Conservation (phyloP, 768 basidiomycete species). For the Leucocoprinus leucothites region DNA sequence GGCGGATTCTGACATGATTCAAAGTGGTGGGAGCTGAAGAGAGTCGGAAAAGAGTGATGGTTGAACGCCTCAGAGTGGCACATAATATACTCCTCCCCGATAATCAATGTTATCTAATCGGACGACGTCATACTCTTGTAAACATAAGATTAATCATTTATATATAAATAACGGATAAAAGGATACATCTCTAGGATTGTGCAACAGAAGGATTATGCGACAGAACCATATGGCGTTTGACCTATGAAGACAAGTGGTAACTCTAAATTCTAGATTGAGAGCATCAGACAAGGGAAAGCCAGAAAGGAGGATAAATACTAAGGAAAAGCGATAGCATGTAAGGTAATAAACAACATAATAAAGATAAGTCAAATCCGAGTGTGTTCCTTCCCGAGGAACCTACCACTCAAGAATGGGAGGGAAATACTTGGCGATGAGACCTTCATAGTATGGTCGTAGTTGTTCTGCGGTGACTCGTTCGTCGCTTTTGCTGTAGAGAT, state of each 20-base stretch:
- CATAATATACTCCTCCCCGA: background rate
- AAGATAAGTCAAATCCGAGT: background rate
- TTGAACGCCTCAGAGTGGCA: too few species aligned
- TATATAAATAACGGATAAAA: background rate
- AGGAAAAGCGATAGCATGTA: background rate
- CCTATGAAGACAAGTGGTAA: background rate
- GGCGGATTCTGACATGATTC: constrained; percentile 26
- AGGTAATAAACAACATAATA: background rate
- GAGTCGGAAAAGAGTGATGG: background rate
- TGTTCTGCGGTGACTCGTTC: constrained; percentile 55
- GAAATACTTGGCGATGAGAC: constrained; percentile 83
- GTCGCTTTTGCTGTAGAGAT: constrained; percentile 89
- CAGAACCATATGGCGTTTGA: background rate
- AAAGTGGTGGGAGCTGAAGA: background rate
- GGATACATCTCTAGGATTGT: background rate
- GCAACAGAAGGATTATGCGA: background rate
- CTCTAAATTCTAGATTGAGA: too few species aligned
- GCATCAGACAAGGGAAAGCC: too few species aligned
- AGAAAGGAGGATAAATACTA: background rate
- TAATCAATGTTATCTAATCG: background rate
- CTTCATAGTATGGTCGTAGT: constrained; percentile 81
- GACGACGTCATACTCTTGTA: background rate
- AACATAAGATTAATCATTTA: background rate
- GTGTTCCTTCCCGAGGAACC: constrained; percentile 2
- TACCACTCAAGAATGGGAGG: constrained; percentile 81